Percentiles rank a stretch among this genome's conserved stretches.
These are phyloP conservation scores for Arctium minus DNA, from an alignment of 129 eudicot genomes.

Conservation along the genomic window DNA sequence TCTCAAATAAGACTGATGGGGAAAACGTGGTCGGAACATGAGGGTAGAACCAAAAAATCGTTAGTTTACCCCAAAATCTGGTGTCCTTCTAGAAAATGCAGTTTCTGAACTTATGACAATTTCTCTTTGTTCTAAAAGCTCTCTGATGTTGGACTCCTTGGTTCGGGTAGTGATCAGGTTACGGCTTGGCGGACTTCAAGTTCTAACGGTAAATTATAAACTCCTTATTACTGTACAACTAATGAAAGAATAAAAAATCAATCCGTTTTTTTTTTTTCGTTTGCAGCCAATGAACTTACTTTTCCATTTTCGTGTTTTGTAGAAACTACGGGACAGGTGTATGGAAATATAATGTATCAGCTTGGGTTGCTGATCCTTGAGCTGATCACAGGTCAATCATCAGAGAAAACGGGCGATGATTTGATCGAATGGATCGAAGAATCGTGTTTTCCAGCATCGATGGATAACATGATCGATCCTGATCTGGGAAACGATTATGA, in stretches of 20 bases:
- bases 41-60: too few relatives aligned
- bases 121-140: slow-evolving; percentile 38
- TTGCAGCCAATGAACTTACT: not conserved
- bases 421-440: slow-evolving; percentile 76
- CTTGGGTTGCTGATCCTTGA: slow-evolving; percentile 78
- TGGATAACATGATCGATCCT: slow-evolving; percentile 82
- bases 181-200: slow-evolving; percentile 33
- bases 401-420: slow-evolving; percentile 56
- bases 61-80: not conserved
- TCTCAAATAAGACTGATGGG: too few relatives aligned
- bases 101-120: not conserved
- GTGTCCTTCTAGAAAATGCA: not conserved
- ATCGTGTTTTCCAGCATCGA: slow-evolving; percentile 39
- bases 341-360: slow-evolving; percentile 55
- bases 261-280: not conserved
- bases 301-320: slow-evolving; percentile 13
- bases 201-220: slow-evolving; percentile 41
- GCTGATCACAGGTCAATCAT: slow-evolving; percentile 84
- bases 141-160: slow-evolving; percentile 60
- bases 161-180: slow-evolving; percentile 36
- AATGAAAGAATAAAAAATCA: not conserved
- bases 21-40: too few relatives aligned
- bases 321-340: slow-evolving; percentile 39
- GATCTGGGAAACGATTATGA: slow-evolving; percentile 77
- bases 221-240: not conserved